These are phyloP conservation scores for Yarrowia hollandica DNA, from an alignment of 805 yeast genomes.

Conservation along the genomic window DNA sequence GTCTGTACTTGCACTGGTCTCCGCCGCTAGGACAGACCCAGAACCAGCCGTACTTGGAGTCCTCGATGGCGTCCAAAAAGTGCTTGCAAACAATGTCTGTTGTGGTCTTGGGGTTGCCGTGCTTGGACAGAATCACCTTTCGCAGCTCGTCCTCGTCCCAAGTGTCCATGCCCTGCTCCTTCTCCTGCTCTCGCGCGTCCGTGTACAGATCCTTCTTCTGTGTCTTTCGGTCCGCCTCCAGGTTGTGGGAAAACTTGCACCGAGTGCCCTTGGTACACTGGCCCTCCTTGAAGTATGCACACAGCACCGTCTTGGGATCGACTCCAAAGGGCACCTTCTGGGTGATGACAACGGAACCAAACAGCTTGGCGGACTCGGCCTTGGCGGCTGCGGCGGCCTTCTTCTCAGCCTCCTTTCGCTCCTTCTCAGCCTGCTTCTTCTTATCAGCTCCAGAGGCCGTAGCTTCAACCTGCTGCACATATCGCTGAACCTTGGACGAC, in stretches of 20 bases:
- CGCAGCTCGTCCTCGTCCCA: constrained; percentile 98
- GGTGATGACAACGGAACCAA: constrained; percentile 61
- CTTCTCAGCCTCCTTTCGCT: constrained; percentile 70
- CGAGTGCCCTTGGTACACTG: constrained; percentile 62
- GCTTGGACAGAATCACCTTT: constrained; percentile 82
- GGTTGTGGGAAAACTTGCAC: constrained; percentile 93
- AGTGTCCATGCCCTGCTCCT: constrained; percentile 84
- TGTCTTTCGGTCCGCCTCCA: constrained; percentile 79
- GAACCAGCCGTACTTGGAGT: constrained; percentile 98
- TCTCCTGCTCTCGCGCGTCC: constrained; percentile 72
- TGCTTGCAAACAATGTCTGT: constrained; percentile 92
- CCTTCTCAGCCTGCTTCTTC: constrained; percentile 73
- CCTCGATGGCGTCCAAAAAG: constrained; percentile 96
- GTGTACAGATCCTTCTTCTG: constrained; percentile 90
- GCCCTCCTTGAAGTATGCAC: constrained; percentile 86
- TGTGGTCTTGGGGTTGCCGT: constrained; percentile 90
- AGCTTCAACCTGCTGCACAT: constrained; percentile 63
- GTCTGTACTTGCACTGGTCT: constrained; percentile 87
- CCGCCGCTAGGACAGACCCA: constrained; percentile 98
- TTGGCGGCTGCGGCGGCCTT: constrained; percentile 89
- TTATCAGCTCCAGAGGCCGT: constrained; percentile 56
- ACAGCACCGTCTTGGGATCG: constrained; percentile 90
- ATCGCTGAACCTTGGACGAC: constrained; percentile 83
- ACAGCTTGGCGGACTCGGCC: constrained; percentile 77
- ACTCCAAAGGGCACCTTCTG: constrained; percentile 96